phyloP scores from a whole-genome alignment of 257 asterid genomes.

The Cruciata laevipes region DNA sequence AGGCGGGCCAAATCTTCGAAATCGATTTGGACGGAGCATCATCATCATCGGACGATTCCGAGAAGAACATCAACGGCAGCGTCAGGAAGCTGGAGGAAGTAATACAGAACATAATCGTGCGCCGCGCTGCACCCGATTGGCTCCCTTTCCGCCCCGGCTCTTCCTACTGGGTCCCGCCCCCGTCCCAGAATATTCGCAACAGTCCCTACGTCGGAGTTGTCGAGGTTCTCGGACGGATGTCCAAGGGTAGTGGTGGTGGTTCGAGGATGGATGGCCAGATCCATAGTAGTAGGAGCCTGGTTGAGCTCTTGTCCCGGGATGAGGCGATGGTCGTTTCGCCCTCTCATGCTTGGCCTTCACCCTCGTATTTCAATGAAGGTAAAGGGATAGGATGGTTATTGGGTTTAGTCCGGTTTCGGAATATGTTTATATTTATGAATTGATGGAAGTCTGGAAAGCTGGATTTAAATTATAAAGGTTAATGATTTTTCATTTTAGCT shows the following conservation, averaged over 20 bases:
- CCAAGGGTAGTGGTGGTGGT: constrained; percentile 19
- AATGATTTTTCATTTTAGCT: neutral
- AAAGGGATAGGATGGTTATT: neutral
- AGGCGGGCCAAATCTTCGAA: constrained; percentile 25
- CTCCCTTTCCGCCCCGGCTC: constrained; percentile 33
- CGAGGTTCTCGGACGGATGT: constrained; percentile 27
- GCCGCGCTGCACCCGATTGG: constrained; percentile 46
- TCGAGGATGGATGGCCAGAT: neutral
- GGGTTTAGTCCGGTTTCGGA: neutral
- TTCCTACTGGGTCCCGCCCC: constrained; percentile 45
- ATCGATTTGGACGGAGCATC: constrained; percentile 25
- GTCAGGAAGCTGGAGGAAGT: constrained; percentile 31
- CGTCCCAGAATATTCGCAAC: constrained; percentile 8
- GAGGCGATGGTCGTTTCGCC: constrained; percentile 19
- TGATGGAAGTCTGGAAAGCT: neutral
- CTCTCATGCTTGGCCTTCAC: constrained; percentile 37
- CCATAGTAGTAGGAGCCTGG: constrained; percentile 3
- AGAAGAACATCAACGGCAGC: constrained; percentile 16
- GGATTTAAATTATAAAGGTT: too few species aligned
- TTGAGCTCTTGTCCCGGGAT: constrained; percentile 19
- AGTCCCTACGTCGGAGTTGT: constrained; percentile 16
- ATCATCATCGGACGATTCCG: constrained; percentile 9
- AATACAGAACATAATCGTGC: constrained; percentile 25
- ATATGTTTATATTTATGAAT: neutral
- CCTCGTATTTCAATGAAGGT: constrained; percentile 32